Conservation (phyloP, 352 stramenopile species). For the Phytopythium boreale region DNA sequence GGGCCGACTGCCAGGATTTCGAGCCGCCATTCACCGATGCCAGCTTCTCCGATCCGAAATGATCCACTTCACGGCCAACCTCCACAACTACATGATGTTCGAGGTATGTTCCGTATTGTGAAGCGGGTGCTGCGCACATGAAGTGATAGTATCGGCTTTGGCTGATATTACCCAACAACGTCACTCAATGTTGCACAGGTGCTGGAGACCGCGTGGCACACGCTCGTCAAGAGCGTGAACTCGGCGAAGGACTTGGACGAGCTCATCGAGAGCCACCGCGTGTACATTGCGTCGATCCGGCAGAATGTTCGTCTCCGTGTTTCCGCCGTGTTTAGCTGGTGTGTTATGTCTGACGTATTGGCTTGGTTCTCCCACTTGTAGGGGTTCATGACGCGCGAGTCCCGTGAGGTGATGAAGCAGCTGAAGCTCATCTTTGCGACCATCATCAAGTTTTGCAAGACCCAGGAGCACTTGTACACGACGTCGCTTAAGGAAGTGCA, state of each 20-base stretch:
- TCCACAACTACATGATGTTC: constrained; percentile 99
- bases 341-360: constrained; percentile 1
- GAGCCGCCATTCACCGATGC: constrained; percentile 88
- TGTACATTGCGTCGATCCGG: constrained; percentile 92
- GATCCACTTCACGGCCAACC: constrained; percentile 97
- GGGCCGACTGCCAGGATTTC: constrained; percentile 55
- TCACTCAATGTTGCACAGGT: constrained; percentile 42
- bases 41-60: constrained; percentile 96
- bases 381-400: constrained; percentile 85
- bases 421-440: constrained; percentile 80
- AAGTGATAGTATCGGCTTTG: neutral
- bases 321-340: neutral
- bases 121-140: too few relatives aligned
- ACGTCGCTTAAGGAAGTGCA: constrained; percentile 71
- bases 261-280: constrained; percentile 94
- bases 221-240: constrained; percentile 88
- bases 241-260: constrained; percentile 93
- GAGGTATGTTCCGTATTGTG: constrained; percentile 48
- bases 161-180: neutral
- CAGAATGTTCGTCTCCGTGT: constrained; percentile 59
- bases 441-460: constrained; percentile 83
- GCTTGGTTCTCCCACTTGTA: constrained; percentile 16
- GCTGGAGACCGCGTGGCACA: constrained; percentile 93
- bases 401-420: constrained; percentile 63
- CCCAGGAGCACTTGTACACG: constrained; percentile 80